Evolutionary conservation across 768 basidiomycete species (phyloP).

Genomic region (Hirschioporus abietinus): DNA sequence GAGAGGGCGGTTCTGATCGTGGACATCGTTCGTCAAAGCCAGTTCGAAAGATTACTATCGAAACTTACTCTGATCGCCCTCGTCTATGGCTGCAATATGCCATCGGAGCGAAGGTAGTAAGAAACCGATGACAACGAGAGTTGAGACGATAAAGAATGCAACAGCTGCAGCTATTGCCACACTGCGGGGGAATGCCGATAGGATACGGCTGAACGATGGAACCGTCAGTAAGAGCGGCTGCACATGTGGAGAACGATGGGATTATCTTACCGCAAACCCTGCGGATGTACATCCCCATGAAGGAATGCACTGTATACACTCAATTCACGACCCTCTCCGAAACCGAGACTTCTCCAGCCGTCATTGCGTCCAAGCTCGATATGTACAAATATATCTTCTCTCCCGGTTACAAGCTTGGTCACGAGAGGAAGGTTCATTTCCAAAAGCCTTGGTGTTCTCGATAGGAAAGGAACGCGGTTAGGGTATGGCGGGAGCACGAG

Average conservation of each 20-base stretch:
- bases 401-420: slow-evolving; percentile 43
- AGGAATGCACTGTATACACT: slow-evolving; percentile 59
- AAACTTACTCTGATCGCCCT: background rate
- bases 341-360: slow-evolving; percentile 63
- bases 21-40: background rate
- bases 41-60: background rate
- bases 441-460: slow-evolving; percentile 34
- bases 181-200: slow-evolving; percentile 62
- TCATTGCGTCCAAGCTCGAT: slow-evolving; percentile 74
- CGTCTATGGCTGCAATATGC: background rate
- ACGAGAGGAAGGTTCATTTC: slow-evolving; percentile 54
- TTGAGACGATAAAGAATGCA: slow-evolving; percentile 30
- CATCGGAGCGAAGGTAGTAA: slow-evolving; percentile 24
- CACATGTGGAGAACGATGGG: background rate
- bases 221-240: background rate
- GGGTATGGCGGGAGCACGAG: slow-evolving; percentile 44
- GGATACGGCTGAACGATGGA: slow-evolving; percentile 46
- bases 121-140: slow-evolving; percentile 26
- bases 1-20: background rate
- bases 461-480: slow-evolving; percentile 31
- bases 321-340: slow-evolving; percentile 68
- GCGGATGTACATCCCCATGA: slow-evolving; percentile 55
- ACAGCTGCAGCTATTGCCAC: slow-evolving; percentile 39
- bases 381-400: slow-evolving; percentile 45
- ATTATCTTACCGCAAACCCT: slow-evolving; percentile 58